phyloP scores from a whole-genome alignment of 805 yeast species.

The Hanseniaspora valbyensis region DNA sequence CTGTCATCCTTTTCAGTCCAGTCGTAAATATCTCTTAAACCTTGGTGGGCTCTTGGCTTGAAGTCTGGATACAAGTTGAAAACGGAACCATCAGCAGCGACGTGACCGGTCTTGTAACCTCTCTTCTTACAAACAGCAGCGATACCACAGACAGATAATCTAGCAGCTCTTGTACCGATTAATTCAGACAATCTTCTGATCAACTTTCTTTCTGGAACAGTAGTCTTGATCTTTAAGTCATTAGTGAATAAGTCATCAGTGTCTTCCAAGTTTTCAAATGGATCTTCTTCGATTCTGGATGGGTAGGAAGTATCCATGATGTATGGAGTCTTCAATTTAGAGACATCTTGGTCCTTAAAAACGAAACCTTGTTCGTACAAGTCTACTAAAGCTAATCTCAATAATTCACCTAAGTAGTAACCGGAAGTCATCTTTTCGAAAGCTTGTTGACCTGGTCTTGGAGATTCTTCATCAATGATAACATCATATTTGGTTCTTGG shows the following conservation, averaged over 20 bases:
- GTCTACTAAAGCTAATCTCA: constrained; percentile 71
- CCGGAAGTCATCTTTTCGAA: constrained; percentile 98
- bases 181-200: constrained; percentile 74
- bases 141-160: constrained; percentile 87
- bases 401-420: constrained; percentile 84
- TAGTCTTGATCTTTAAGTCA: constrained; percentile 52
- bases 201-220: constrained; percentile 66
- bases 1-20: constrained; percentile 43
- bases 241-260: constrained; percentile 55
- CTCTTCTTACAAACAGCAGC: constrained; percentile 89
- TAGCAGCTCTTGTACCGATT: constrained; percentile 84
- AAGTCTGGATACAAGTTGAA: constrained; percentile 88
- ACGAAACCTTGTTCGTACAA: constrained; percentile 52
- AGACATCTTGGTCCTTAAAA: constrained; percentile 58
- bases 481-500: constrained; percentile 88
- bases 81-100: constrained; percentile 97
- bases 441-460: constrained; percentile 91
- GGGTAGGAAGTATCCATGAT: constrained; percentile 84
- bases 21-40: constrained; percentile 75
- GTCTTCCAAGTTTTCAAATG: constrained; percentile 69
- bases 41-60: constrained; percentile 78
- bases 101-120: constrained; percentile 62
- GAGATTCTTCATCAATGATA: constrained; percentile 70
- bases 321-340: constrained; percentile 51
- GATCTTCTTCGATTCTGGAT: constrained; percentile 78